Evolutionary conservation across 106 monocot genomes (phyloP), one percentile per base, ranked within the genome.

Genomic region (Apostasia shenzhenica): DNA sequence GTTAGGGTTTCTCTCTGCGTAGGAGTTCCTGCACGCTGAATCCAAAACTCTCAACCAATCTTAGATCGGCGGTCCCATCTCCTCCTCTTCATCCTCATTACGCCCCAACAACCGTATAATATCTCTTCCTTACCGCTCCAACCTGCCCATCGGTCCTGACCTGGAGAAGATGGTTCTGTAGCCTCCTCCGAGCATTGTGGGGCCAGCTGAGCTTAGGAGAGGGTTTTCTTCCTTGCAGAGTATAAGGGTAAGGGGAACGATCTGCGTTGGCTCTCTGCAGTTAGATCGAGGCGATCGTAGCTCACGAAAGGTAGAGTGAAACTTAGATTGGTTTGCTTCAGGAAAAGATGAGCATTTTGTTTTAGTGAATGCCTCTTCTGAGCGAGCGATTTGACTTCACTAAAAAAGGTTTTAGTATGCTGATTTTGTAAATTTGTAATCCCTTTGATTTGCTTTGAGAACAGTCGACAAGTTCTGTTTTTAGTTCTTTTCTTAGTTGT

Each of bases 1-100:
- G 48, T 59, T 72, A 63, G 70, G 70, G 63, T 63, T 76, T 42
- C 41, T 66, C 38, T 48, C 48, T 50, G 1, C 49, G 66, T 63
- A 26, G 11, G 49, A 66, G 26, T 66, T 66, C 62, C 62, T 43
- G 62, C 62, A 12, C 8, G 44, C 7, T 45, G 62, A 62, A 62
- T 62, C 45, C 1, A 8, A 4, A 45, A 3, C 26, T 0, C 49
- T 48, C 49, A 66, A 66, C 47, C 45, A 66, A 66, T 26, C 38
- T 63, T 45, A 26, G 66, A 11, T 66, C 6, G 62, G 62, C 62
- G 41, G 62, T 62, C 41, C 42, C 62, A 62, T 62, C 62, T n/a
- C 44, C 10, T 42, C 9, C 62, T 1, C 13, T 2, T 45, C 45
- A 4, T 9, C 62, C 37, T 43, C 62, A 45, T 45, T 45, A 59